Evolutionary conservation across 805 yeast species (phyloP).

Genomic region (Candida boleticola): DNA sequence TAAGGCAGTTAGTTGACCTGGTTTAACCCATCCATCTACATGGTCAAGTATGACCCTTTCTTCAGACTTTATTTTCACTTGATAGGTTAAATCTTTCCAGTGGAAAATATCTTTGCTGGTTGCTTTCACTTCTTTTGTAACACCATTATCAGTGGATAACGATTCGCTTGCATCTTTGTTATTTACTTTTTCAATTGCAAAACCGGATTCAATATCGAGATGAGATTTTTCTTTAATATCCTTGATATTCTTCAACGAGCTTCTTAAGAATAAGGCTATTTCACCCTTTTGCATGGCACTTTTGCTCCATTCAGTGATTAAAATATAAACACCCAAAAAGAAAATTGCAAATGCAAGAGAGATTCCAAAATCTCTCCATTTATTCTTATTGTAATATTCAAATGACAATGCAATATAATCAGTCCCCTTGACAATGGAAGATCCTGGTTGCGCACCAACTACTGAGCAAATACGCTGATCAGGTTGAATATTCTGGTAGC

Average conservation of each 20-base stretch:
- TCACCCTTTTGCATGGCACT: slow-evolving; percentile 34
- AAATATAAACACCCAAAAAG: slow-evolving; percentile 19
- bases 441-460: slow-evolving; percentile 23
- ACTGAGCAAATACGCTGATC: slow-evolving; percentile 15
- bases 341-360: slow-evolving; percentile 29
- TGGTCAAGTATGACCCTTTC: slow-evolving; percentile 37
- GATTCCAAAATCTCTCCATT: slow-evolving; percentile 49
- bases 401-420: slow-evolving; percentile 29
- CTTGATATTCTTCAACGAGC: slow-evolving; percentile 35
- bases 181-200: slow-evolving; percentile 7
- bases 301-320: slow-evolving; percentile 24
- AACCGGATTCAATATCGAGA: slow-evolving; percentile 3
- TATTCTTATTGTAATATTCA: slow-evolving; percentile 37
- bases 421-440: slow-evolving; percentile 27
- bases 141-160: not conserved
- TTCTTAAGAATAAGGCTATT: slow-evolving; percentile 25
- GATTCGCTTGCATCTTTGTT: too few species aligned
- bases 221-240: slow-evolving; percentile 11
- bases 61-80: slow-evolving; percentile 46
- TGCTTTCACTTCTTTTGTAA: slow-evolving; percentile 22
- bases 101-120: slow-evolving; percentile 51
- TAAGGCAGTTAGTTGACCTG: slow-evolving; percentile 57
- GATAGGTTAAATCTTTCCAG: slow-evolving; percentile 63
- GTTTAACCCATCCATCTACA: slow-evolving; percentile 33
- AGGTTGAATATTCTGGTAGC: slow-evolving; percentile 19